Evolutionary conservation across 192 early-diverging fungal genomes (phyloP).

Genomic region (Linnemannia hyalina): DNA sequence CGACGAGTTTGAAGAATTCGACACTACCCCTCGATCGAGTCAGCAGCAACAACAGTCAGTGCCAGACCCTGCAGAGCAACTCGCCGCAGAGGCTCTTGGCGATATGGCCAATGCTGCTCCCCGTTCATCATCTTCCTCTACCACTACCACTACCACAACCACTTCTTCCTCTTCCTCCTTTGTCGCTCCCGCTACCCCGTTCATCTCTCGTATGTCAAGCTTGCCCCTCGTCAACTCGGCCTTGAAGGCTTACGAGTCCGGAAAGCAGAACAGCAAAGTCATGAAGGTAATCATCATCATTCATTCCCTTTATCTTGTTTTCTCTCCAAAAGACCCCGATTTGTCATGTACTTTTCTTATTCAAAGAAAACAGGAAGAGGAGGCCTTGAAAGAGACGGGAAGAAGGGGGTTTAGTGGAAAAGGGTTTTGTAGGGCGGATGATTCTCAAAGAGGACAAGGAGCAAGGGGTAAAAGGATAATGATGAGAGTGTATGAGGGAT

Average conservation of each 20-base stretch:
- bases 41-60: neutral
- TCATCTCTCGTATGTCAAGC: slow-evolving; percentile 84
- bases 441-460: neutral
- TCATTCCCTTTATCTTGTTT: neutral
- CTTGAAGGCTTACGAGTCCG: slow-evolving; percentile 79
- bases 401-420: neutral
- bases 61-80: slow-evolving; percentile 40
- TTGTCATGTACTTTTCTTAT: neutral
- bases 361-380: neutral
- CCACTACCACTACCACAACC: neutral
- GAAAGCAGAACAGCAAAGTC: slow-evolving; percentile 64
- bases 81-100: slow-evolving; percentile 46
- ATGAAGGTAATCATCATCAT: slow-evolving; percentile 43
- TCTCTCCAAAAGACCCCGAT: neutral
- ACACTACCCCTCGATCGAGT: slow-evolving; percentile 27
- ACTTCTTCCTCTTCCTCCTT: slow-evolving; percentile 4
- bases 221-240: slow-evolving; percentile 85
- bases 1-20: slow-evolving; percentile 55
- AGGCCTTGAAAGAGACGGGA: neutral
- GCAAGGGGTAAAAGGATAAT: neutral
- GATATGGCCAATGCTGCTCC: slow-evolving; percentile 52
- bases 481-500: neutral
- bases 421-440: neutral
- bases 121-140: slow-evolving; percentile 2
- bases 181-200: slow-evolving; percentile 51